phyloP scores from a whole-genome alignment of 495 filamentous ascomycete genomes.

The Neurospora sp. region DNA sequence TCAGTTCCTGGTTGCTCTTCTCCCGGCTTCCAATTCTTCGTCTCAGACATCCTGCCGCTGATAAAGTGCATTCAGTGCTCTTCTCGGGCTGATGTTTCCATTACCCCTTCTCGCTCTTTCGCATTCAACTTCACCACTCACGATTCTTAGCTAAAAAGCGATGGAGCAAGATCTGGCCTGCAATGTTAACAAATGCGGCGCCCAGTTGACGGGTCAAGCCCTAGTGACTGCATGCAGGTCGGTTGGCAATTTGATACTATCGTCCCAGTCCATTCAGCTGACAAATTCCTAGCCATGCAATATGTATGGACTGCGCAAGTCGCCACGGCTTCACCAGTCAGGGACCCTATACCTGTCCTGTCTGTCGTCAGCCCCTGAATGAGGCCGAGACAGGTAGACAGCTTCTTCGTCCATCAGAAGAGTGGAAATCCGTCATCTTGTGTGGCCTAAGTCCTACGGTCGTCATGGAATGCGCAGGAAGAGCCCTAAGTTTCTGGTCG shows the following conservation, averaged over 20 bases:
- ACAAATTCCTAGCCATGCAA: slow-evolving; percentile 57
- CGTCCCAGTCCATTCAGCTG: slow-evolving; percentile 1
- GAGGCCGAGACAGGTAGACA: slow-evolving; percentile 65
- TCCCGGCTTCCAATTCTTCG: neutral
- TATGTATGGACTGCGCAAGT: slow-evolving; percentile 70
- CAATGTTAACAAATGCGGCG: slow-evolving; percentile 72
- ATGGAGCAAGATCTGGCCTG: slow-evolving; percentile 74
- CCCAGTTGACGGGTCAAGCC: slow-evolving; percentile 61
- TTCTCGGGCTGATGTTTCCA: neutral
- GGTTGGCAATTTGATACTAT: slow-evolving; percentile 3
- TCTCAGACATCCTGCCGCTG: neutral
- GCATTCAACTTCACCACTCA: neutral
- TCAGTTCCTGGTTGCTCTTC: neutral
- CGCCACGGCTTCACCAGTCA: slow-evolving; percentile 53
- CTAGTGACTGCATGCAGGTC: slow-evolving; percentile 90
- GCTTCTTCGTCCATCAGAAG: slow-evolving; percentile 70
- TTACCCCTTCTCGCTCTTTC: neutral
- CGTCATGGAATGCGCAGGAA: slow-evolving; percentile 84
- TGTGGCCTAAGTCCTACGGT: slow-evolving; percentile 74
- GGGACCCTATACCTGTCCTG: slow-evolving; percentile 58
- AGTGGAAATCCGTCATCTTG: slow-evolving; percentile 86
- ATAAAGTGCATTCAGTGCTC: neutral
- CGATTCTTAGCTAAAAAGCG: neutral
- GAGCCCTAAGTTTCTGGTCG: slow-evolving; percentile 78
- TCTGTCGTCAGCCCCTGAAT: slow-evolving; percentile 59